Evolutionary conservation across 169 alveolate species (phyloP), one percentile per base, ranked within the genome.

Genomic region (Eimeria maxima): DNA sequence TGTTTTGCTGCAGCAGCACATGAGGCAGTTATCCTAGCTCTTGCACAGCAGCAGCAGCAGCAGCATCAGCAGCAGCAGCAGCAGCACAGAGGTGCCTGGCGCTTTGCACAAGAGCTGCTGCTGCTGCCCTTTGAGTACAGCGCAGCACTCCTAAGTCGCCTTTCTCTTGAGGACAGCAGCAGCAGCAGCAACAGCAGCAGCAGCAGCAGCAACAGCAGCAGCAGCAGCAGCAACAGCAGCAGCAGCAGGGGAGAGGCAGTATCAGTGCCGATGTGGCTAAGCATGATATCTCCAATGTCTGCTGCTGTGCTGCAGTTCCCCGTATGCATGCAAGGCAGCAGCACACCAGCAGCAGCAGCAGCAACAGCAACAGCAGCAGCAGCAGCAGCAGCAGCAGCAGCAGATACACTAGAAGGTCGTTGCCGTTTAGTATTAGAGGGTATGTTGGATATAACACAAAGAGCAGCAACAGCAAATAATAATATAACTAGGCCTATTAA

Each of bases 1-100:
- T 78, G 89, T 65, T 78, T 78, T 78, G 89, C 89, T 44, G 89
- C 65, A 13, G 89, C 89, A 47, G 89, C 89, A 16, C 60, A 78
- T 33, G 65, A 78, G 47, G 89, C 89, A 18, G 89, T 78, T 13
- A 57, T 45, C 55, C 42, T 45, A 7, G 69, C 13, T 33, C 29
- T 4, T 63, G 63, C n/a, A 13, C 90, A 13, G 67, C 67, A 57
- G 67, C 67, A 57, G 67, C 67, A 81, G 71, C 90, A 53, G 73
- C 73, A 50, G 90, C 73, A 81, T 69, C 87, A 33, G 63, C 87
- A 76, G 87, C 87, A 76, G 57, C 60, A 76, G 63, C 87, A 76
- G 87, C 87, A 76, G 87, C 87, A 76, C 53, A 18, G 67, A n/a
- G n/a, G n/a, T 78, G 89, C 65, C 1, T 10, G 60, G 42, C 33